A percentile compares a stretch with the other conserved stretches of the same genome.
Evolutionary conservation across 768 basidiomycete species (phyloP).

Genomic region (Gymnopilus junonius): DNA sequence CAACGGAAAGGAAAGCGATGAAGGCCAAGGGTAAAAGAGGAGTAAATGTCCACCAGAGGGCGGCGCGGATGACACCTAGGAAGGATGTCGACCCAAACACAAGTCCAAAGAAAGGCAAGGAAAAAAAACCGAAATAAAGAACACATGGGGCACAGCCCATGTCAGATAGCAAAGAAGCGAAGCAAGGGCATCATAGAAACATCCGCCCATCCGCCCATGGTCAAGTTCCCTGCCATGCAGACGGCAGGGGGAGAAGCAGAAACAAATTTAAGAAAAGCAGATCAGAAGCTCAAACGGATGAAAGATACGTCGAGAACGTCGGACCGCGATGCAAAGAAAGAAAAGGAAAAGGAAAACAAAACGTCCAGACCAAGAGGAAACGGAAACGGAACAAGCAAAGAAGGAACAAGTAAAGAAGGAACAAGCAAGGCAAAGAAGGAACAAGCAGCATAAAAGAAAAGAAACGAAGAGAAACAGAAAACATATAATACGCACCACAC

Average conservation of each 20-base stretch:
- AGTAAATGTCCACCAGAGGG: neutral
- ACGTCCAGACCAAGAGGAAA: constrained; percentile 35
- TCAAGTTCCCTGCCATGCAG: neutral
- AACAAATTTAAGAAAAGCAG: neutral
- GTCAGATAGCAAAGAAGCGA: neutral
- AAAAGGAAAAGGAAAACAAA: constrained; percentile 46
- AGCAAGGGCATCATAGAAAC: neutral
- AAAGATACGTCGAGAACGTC: neutral
- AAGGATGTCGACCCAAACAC: neutral
- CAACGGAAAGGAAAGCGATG: neutral
- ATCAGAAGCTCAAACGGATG: neutral
- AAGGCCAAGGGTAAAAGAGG: neutral
- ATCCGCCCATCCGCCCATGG: neutral
- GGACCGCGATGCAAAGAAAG: constrained; percentile 22
- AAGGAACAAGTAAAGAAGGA: too few relatives aligned
- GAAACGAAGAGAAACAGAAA: constrained; percentile 23
- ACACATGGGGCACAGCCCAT: neutral
- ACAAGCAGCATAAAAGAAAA: constrained; percentile 36
- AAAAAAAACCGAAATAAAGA: neutral
- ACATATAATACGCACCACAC: constrained; percentile 77
- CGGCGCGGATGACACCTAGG: too few relatives aligned
- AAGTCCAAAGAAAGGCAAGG: neutral
- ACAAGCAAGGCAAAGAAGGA: constrained; percentile 24
- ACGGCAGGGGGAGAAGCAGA: neutral
- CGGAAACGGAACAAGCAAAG: too few relatives aligned